Evolutionary conservation across 1,284 basidiomycete genomes (phyloP).

Genomic region (Termitomyces sp.): DNA sequence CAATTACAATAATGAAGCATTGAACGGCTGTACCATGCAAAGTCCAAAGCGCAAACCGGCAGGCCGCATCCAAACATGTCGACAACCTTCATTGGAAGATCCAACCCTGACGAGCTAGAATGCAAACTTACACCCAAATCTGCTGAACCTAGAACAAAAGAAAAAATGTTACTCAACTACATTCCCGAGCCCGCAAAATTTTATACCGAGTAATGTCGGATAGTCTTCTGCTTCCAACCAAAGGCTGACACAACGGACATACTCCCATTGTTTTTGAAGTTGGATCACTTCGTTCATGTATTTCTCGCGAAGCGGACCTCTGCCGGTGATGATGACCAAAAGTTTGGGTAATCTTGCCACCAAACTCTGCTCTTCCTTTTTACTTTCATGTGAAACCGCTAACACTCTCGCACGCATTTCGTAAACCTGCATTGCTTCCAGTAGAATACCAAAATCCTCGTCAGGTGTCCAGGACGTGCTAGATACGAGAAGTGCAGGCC

Average conservation of each 20-base stretch:
- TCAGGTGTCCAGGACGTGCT: conserved; percentile 98
- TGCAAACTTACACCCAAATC: conserved; percentile 93
- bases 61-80: conserved; percentile 98
- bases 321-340: conserved; percentile 87
- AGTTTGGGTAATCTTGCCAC: conserved; percentile 60
- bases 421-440: conserved; percentile 69
- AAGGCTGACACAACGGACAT: conserved; percentile 78
- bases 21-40: conserved; percentile 61
- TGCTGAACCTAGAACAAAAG: conserved; percentile 64
- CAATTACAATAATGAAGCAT: conserved; percentile 4
- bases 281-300: conserved; percentile 66
- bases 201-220: conserved; percentile 71
- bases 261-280: conserved; percentile 70
- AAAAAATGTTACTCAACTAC: neutral
- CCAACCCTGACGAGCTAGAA: conserved; percentile 83
- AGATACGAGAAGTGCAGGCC: conserved; percentile 86
- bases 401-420: conserved; percentile 51
- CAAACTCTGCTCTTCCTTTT: conserved; percentile 15
- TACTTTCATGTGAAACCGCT: conserved; percentile 10
- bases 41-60: conserved; percentile 89
- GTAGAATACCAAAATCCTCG: conserved; percentile 87
- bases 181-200: neutral
- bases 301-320: conserved; percentile 70
- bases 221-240: conserved; percentile 92
- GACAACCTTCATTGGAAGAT: conserved; percentile 99